A percentile compares a stretch with the other conserved stretches of the same genome.
Conservation (phyloP, 352 stramenopile species). For the Elongisporangium undulatum region DNA sequence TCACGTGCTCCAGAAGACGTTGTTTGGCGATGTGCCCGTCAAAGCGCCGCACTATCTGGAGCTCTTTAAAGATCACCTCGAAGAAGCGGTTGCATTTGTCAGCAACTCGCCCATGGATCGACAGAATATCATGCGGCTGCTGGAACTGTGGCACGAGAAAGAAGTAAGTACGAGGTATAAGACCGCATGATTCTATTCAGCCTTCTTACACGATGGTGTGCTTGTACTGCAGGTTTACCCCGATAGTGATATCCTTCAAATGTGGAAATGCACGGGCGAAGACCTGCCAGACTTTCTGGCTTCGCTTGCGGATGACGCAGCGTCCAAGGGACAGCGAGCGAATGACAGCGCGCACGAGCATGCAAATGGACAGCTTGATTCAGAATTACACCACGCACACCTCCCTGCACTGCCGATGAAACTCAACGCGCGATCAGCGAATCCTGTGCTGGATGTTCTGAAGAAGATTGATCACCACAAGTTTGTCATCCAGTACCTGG, state of each 20-base stretch:
- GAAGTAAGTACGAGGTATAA: conserved; percentile 15
- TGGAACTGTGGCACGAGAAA: conserved; percentile 81
- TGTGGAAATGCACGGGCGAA: conserved; percentile 79
- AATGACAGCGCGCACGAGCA: conserved; percentile 5
- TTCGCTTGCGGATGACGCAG: conserved; percentile 8
- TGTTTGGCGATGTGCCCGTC: conserved; percentile 21
- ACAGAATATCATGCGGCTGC: conserved; percentile 62
- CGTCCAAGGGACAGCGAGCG: not conserved
- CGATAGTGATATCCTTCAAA: conserved; percentile 50
- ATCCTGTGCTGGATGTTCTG: conserved; percentile 66
- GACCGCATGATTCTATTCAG: not conserved
- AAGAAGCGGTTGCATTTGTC: conserved; percentile 75
- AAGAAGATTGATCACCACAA: conserved; percentile 84
- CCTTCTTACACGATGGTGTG: conserved; percentile 3
- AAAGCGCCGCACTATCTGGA: conserved; percentile 20
- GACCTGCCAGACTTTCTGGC: conserved; percentile 54
- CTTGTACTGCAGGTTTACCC: conserved; percentile 29
- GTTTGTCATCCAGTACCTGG: conserved; percentile 53
- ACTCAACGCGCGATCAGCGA: conserved; percentile 70
- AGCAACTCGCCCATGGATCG: conserved; percentile 83
- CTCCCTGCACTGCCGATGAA: conserved; percentile 63
- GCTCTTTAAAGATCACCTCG: conserved; percentile 36
- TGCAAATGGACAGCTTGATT: conserved; percentile 18
- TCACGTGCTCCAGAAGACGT: conserved; percentile 76
- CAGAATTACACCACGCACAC: conserved; percentile 22